Evolutionary conservation across 495 filamentous ascomycete species (phyloP).

Genomic region (Tuber magnatum): DNA sequence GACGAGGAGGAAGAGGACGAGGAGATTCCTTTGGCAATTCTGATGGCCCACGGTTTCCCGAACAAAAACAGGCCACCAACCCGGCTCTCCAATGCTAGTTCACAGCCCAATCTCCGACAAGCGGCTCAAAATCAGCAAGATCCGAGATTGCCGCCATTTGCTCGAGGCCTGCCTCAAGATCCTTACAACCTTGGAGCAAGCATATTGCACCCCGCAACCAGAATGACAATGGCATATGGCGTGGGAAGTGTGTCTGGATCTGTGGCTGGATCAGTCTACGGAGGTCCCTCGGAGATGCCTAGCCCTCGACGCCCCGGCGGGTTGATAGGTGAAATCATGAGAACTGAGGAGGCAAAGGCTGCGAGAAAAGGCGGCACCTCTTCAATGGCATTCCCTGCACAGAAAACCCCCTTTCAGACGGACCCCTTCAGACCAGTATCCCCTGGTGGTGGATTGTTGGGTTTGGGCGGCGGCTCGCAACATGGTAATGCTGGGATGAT

Average conservation of each 20-base stretch:
- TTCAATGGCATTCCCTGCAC: slow-evolving; percentile 24
- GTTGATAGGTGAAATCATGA: slow-evolving; percentile 83
- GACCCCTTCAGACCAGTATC: slow-evolving; percentile 41
- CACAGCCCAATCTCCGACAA: slow-evolving; percentile 56
- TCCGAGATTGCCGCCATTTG: slow-evolving; percentile 68
- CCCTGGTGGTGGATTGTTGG: slow-evolving; percentile 42
- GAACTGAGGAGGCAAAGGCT: slow-evolving; percentile 41
- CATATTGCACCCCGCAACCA: slow-evolving; percentile 62
- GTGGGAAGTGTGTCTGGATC: slow-evolving; percentile 54
- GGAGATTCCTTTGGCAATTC: slow-evolving; percentile 77
- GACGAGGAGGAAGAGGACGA: slow-evolving; percentile 66
- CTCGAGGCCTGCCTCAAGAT: slow-evolving; percentile 75
- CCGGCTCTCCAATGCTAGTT: slow-evolving; percentile 57
- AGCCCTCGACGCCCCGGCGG: slow-evolving; percentile 54
- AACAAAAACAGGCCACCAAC: slow-evolving; percentile 72
- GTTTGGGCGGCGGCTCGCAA: slow-evolving; percentile 39
- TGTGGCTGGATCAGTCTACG: slow-evolving; percentile 43
- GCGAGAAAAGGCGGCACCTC: slow-evolving; percentile 28
- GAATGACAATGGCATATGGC: slow-evolving; percentile 69
- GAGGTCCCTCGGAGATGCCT: slow-evolving; percentile 44
- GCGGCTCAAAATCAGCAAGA: slow-evolving; percentile 38
- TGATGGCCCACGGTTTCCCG: slow-evolving; percentile 89
- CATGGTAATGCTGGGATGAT: slow-evolving; percentile 47
- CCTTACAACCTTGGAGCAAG: slow-evolving; percentile 75
- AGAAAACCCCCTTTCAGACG: slow-evolving; percentile 32